Base-by-base conservation (phyloP, 202 grass and related monocot genomes). In the Panicum hallii region DNA sequence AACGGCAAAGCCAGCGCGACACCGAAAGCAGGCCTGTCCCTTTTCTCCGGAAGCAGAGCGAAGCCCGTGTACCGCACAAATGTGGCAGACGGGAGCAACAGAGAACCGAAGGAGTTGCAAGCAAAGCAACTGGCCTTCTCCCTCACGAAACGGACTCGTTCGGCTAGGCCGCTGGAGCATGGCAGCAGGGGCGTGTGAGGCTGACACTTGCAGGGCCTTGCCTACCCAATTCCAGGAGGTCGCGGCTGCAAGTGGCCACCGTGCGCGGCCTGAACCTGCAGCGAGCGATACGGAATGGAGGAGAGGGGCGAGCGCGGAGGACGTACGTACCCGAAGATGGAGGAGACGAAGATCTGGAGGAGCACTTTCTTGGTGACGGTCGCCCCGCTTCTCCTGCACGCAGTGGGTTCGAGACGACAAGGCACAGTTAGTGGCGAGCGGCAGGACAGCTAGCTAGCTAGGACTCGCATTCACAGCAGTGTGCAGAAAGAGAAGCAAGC, bases 241-340 rank as follows among this genome's bases (percentile, higher is more conserved):
- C 30, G 62, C 30, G 45, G 10, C 17, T 38, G 55, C 55, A 53
- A 82, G 63, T 60, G 74, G 48, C 7, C 40, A 11, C 30, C 42
- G 22, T 22, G 40, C 13, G 44, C 19, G 49, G 63, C 55, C 34
- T 65, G 63, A 32, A 71, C 34, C 34, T 22, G 32, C 34, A 44
- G 53, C 17, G 5, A 53, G 54, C 2, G 54, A n/a, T 10, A n/a
- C 54, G 19, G 54, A 17, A 19, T 1, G 16, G 52, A 54, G 4
- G 19, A 20, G 19, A 56, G 22, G 8, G 7, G 16, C 17, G 17
- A 56, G 50, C 19, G 7, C 19, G 20, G 57, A 11, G 11, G 58
- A 11, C 11, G 82, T 32, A 49, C 87, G 30, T 87, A 98, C 93
- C 93, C 93, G 84, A 95, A 93, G 60, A 98, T 90, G 48, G 93